A percentile compares a stretch with the other conserved stretches of the same genome.
These are phyloP conservation scores for Chenopodium suecicum DNA, from an alignment of 148 eudicot species.

Conservation along the genomic window DNA sequence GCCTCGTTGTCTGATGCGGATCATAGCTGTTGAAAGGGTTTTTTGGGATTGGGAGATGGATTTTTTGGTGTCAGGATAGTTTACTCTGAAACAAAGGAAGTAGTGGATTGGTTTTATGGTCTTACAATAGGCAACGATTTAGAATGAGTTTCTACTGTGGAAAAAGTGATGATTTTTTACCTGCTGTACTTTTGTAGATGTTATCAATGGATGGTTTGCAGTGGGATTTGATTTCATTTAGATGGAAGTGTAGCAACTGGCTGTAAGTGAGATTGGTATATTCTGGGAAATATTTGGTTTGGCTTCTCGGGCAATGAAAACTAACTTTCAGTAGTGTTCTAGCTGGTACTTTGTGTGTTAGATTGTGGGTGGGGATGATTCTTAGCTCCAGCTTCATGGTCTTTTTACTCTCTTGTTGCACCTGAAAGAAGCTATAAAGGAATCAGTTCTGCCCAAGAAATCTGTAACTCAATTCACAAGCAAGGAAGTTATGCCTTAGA, in stretches of 20 bases:
- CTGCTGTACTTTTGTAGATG: neutral
- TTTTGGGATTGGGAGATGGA: constrained; percentile 23
- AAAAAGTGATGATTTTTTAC: constrained; percentile 3
- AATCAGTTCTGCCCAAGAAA: constrained; percentile 37
- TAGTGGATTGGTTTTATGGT: neutral
- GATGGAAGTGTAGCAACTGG: constrained; percentile 35
- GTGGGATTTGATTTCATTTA: constrained; percentile 18
- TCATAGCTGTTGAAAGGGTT: constrained; percentile 30
- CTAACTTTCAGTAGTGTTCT: constrained; percentile 12
- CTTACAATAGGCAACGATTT: neutral
- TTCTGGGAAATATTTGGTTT: constrained; percentile 32
- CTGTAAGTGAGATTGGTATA: constrained; percentile 39
- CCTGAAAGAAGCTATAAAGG: constrained; percentile 44
- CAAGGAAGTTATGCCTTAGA: constrained; percentile 50
- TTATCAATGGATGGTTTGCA: neutral
- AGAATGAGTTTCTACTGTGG: constrained; percentile 2
- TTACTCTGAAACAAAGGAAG: constrained; percentile 11
- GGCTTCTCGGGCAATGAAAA: neutral
- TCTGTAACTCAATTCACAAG: constrained; percentile 53
- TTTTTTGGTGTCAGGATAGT: neutral
- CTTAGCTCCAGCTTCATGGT: constrained; percentile 38
- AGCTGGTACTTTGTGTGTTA: constrained; percentile 39
- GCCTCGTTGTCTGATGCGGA: constrained; percentile 33
- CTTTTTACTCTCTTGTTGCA: constrained; percentile 39
- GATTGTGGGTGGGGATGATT: constrained; percentile 33